A percentile compares a stretch with the other conserved stretches of the same genome.
Evolutionary conservation across 331 rosid species (phyloP).

Genomic region (Acacia concinna): DNA sequence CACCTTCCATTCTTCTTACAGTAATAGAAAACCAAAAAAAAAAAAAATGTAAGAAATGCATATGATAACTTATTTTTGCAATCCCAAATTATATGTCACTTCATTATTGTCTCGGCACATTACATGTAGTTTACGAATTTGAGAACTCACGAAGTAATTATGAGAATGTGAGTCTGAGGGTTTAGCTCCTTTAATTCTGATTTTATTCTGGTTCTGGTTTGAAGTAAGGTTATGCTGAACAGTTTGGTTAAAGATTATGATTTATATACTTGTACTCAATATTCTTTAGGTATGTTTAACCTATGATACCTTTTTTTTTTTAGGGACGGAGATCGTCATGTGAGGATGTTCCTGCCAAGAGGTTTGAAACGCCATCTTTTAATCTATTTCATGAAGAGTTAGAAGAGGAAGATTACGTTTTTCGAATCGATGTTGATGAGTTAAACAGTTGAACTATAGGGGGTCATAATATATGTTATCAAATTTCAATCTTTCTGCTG

Average conservation of each 20-base stretch:
- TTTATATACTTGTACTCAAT: slow-evolving; percentile 13
- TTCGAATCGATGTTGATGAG: slow-evolving; percentile 72
- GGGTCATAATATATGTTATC: slow-evolving; percentile 19
- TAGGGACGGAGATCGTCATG: slow-evolving; percentile 62
- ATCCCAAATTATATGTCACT: slow-evolving; percentile 14
- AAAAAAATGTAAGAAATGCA: background rate
- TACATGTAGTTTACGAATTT: background rate
- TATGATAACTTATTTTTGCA: slow-evolving; percentile 1
- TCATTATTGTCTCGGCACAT: slow-evolving; percentile 6
- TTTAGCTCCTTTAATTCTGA: background rate
- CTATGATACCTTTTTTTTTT: slow-evolving; percentile 19
- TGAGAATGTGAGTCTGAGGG: background rate
- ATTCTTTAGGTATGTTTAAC: slow-evolving; percentile 23
- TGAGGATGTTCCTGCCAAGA: slow-evolving; percentile 43
- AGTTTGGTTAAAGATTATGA: no score
- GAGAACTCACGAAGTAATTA: background rate
- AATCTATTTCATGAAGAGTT: slow-evolving; percentile 75
- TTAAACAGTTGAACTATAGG: slow-evolving; percentile 44
- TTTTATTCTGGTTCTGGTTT: slow-evolving; percentile 20
- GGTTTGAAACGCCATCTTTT: slow-evolving; percentile 43
- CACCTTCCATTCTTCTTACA: background rate
- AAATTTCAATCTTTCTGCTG: slow-evolving; percentile 5
- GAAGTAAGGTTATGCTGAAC: slow-evolving; percentile 2
- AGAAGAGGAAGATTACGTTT: slow-evolving; percentile 79
- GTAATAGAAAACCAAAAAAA: background rate